Conservation (phyloP, 2,329 filamentous ascomycete genomes). For the Calonectria leucothoes region DNA sequence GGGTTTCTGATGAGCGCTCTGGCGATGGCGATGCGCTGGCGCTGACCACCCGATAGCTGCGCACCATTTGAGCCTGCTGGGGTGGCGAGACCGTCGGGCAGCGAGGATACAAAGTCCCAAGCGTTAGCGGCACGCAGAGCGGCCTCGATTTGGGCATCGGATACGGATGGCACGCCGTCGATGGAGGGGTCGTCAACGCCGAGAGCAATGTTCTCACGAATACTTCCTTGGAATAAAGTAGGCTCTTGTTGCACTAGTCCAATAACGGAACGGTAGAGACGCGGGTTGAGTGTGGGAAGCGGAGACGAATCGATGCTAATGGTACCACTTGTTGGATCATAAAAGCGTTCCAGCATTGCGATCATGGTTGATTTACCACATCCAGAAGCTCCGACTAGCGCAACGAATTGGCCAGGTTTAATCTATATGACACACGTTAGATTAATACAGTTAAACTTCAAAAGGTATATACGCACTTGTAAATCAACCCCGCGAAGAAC, state of each 20-base stretch:
- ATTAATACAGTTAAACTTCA: background rate
- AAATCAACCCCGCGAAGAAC: constrained; percentile 55
- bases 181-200: constrained; percentile 35
- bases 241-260: constrained; percentile 70
- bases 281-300: constrained; percentile 55
- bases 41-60: constrained; percentile 75
- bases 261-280: constrained; percentile 63
- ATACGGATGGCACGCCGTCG: constrained; percentile 20
- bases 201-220: constrained; percentile 81
- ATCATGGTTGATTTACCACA: constrained; percentile 73
- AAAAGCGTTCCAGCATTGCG: constrained; percentile 60
- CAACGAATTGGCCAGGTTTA: constrained; percentile 61
- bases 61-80: constrained; percentile 72
- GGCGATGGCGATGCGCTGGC: constrained; percentile 76
- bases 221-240: constrained; percentile 80
- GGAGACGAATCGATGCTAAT: constrained; percentile 60
- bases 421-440: constrained; percentile 40
- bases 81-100: constrained; percentile 64
- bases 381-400: constrained; percentile 64
- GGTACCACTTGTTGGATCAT: constrained; percentile 55
- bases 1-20: constrained; percentile 62
- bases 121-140: constrained; percentile 63
- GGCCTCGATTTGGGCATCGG: constrained; percentile 51
- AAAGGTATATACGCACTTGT: constrained; percentile 11
- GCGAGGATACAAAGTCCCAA: constrained; percentile 56